Conservation (phyloP, 2,329 filamentous ascomycete genomes). For the Neobulgaria alba region DNA sequence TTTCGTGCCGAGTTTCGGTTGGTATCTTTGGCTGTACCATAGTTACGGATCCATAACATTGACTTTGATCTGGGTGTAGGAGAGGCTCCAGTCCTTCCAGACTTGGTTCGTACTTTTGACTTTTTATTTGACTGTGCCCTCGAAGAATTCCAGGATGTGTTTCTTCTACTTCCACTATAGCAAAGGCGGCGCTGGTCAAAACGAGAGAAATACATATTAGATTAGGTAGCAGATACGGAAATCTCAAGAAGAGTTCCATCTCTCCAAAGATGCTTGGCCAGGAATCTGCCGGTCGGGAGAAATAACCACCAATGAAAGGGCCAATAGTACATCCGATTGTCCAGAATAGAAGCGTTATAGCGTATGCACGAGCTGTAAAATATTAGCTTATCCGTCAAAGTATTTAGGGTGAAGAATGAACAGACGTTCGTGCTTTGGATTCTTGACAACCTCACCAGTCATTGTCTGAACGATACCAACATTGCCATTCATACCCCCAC, state of each 20-base stretch:
- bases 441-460: background rate
- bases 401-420: too few relatives aligned
- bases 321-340: background rate
- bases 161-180: background rate
- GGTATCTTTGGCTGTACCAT: background rate
- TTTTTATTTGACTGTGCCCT: background rate
- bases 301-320: background rate
- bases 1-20: background rate
- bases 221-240: background rate
- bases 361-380: constrained; percentile 1
- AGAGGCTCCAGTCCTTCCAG: background rate
- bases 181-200: background rate
- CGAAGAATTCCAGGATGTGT: background rate
- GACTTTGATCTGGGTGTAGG: background rate
- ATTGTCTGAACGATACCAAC: background rate
- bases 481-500: background rate
- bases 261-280: background rate
- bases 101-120: background rate
- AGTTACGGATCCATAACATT: background rate
- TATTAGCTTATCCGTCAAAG: too few relatives aligned
- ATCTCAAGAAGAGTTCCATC: background rate
- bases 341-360: background rate
- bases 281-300: background rate
- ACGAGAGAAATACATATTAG: background rate
- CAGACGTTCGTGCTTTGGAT: background rate